These are phyloP conservation scores for Ogataea pilisensis DNA, from an alignment of 805 yeast species.

Conservation along the genomic window DNA sequence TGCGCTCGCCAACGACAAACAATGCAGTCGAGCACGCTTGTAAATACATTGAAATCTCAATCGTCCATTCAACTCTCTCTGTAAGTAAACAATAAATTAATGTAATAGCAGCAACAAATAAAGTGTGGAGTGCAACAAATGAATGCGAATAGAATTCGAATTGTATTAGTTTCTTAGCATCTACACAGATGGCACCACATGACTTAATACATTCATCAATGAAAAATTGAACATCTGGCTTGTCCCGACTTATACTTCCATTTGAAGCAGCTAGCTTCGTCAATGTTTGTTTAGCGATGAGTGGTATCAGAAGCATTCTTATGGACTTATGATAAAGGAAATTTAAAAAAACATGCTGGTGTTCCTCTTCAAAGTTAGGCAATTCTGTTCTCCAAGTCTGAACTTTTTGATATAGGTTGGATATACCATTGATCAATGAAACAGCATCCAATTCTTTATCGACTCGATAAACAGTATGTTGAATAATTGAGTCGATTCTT, in stretches of 20 bases:
- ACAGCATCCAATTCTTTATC: slow-evolving; percentile 11
- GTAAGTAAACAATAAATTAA: slow-evolving; percentile 20
- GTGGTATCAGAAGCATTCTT: slow-evolving; percentile 16
- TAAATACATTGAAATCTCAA: slow-evolving; percentile 19
- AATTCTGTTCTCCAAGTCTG: slow-evolving; percentile 14
- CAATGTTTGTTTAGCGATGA: slow-evolving; percentile 10
- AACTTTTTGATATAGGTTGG: slow-evolving; percentile 8
- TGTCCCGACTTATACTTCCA: neutral
- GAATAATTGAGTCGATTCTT: slow-evolving; percentile 19
- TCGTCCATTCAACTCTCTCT: slow-evolving; percentile 18
- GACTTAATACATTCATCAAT: slow-evolving; percentile 19
- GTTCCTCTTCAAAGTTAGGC: slow-evolving; percentile 15
- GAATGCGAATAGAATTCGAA: slow-evolving; percentile 22
- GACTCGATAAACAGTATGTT: slow-evolving; percentile 18
- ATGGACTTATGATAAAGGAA: slow-evolving; percentile 18
- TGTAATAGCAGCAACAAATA: slow-evolving; percentile 23
- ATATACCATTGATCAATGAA: slow-evolving; percentile 10
- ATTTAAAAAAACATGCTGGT: slow-evolving; percentile 11
- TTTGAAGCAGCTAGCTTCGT: neutral
- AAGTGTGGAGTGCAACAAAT: slow-evolving; percentile 18
- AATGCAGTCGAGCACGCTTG: slow-evolving; percentile 24
- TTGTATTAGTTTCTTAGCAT: slow-evolving; percentile 19
- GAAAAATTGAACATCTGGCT: slow-evolving; percentile 7
- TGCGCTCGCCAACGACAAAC: slow-evolving; percentile 22
- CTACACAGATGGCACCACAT: slow-evolving; percentile 19